Percentiles rank a stretch among this genome's conserved stretches.
These are phyloP conservation scores for Candida stauntonica DNA, from an alignment of 805 yeast species.

Conservation along the genomic window DNA sequence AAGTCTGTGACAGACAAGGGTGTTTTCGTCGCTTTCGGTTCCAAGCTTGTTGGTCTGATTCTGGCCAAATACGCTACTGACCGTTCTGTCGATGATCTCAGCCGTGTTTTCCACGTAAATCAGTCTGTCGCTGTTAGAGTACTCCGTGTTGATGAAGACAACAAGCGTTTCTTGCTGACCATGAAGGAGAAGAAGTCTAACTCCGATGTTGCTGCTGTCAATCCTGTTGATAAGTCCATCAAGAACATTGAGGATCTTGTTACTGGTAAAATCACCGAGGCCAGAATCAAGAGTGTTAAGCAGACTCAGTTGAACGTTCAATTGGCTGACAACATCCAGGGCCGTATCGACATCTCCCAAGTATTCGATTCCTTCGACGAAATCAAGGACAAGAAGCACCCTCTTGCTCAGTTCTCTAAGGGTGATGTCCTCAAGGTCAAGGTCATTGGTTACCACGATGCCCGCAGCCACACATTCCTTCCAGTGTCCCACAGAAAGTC, in stretches of 20 bases:
- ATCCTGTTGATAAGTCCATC: slow-evolving; percentile 58
- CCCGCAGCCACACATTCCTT: slow-evolving; percentile 59
- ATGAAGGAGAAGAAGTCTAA: slow-evolving; percentile 37
- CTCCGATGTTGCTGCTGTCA: slow-evolving; percentile 31
- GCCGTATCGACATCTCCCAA: slow-evolving; percentile 74
- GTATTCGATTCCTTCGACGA: slow-evolving; percentile 49
- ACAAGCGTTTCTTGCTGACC: slow-evolving; percentile 67
- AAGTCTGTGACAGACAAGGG: slow-evolving; percentile 78
- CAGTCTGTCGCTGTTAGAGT: slow-evolving; percentile 74
- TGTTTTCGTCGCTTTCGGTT: slow-evolving; percentile 77
- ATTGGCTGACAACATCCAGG: slow-evolving; percentile 73
- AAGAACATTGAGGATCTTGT: slow-evolving; percentile 45
- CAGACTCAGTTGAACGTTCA: slow-evolving; percentile 70
- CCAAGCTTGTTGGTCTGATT: slow-evolving; percentile 76
- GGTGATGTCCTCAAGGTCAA: slow-evolving; percentile 58
- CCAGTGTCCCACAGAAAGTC: slow-evolving; percentile 59
- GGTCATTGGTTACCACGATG: slow-evolving; percentile 74
- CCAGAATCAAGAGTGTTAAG: slow-evolving; percentile 56
- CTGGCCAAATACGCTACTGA: slow-evolving; percentile 67
- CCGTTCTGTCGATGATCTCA: slow-evolving; percentile 48
- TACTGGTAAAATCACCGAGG: slow-evolving; percentile 61
- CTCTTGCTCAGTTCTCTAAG: slow-evolving; percentile 52
- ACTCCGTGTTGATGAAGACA: slow-evolving; percentile 60
- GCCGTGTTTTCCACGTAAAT: slow-evolving; percentile 49
- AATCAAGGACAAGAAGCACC: slow-evolving; percentile 53